Evolutionary conservation across 352 stramenopile species (phyloP), one percentile per base, ranked within the genome.

Genomic region (Phytophthora litchii): DNA sequence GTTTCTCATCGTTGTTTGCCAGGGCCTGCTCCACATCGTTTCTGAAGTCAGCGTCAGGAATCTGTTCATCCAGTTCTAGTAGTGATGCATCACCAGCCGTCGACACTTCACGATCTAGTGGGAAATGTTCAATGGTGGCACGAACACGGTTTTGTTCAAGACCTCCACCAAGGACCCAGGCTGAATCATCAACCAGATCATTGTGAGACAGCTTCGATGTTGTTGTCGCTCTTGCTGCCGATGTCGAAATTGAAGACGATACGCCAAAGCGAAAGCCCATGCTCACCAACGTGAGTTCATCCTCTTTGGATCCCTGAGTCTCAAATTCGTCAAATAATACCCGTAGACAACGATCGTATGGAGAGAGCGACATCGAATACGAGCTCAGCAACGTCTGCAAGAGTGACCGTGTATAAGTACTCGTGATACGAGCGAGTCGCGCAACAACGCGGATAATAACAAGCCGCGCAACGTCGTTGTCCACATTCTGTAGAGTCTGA

Each of bases 251-350:
- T 35, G 75, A 67, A 19, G 67, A 78, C 1, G 74, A 89, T 6
- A 67, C 64, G 7, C 83, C 81, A 48, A 95, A 95, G 50, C 83
- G 83, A 52, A 89, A 95, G 16, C 82, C 81, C 46, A 79, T 67
- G 25, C 67, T 73, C 14, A 50, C 54, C 0, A 79, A 54, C 14
- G 70, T 76, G 27, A 90, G 66, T 17, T 78, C 62, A 0, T 80
- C 69, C 14, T 71, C 52, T 14, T 88, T 65, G 14, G 65, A 64
- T 0, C 55, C 68, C 4, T 74, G 54, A 1, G 64, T 54, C 29
- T 89, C 80, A 38, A 91, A 88, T 0, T 76, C 65, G n/a, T 86
- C 60, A 3, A 91, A 71, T 20, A 91, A 25, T 1, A 73, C 55
- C 12, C 84, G 77, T 19, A 94, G 35, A 21, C 74, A 50, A 10